Percentiles rank a stretch among this genome's conserved stretches.
These are phyloP conservation scores for Cryptosporidium andersoni DNA, from an alignment of 169 alveolate species.

Conservation along the genomic window DNA sequence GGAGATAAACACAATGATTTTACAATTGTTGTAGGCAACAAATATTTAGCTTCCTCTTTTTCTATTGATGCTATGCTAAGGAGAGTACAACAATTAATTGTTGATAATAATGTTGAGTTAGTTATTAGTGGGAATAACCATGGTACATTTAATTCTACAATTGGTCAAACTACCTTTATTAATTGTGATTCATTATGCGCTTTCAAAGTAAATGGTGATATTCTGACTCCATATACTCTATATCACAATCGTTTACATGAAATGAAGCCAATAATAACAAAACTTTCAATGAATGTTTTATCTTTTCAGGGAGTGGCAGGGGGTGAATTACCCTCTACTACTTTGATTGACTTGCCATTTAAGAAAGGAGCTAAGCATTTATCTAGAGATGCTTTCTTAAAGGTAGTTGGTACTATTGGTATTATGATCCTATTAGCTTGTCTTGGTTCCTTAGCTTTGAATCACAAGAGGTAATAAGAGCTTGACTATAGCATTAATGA, in stretches of 20 bases:
- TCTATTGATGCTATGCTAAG: slow-evolving; percentile 57
- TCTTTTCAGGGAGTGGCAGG: slow-evolving; percentile 70
- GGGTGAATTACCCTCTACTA: slow-evolving; percentile 60
- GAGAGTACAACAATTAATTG: slow-evolving; percentile 58
- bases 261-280: slow-evolving; percentile 47
- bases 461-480: slow-evolving; percentile 4
- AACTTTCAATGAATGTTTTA: slow-evolving; percentile 2
- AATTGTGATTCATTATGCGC: slow-evolving; percentile 68
- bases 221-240: slow-evolving; percentile 53
- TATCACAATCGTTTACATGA: slow-evolving; percentile 21
- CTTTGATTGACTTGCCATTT: slow-evolving; percentile 45
- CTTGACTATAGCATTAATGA: no score
- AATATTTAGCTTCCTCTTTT: slow-evolving; percentile 61
- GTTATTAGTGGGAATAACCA: slow-evolving; percentile 55
- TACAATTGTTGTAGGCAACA: slow-evolving; percentile 66
- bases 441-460: slow-evolving; percentile 49
- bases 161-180: slow-evolving; percentile 43
- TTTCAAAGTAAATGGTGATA: slow-evolving; percentile 56
- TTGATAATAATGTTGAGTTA: slow-evolving; percentile 62
- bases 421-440: slow-evolving; percentile 37
- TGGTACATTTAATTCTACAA: slow-evolving; percentile 54
- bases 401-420: slow-evolving; percentile 65
- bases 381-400: slow-evolving; percentile 60
- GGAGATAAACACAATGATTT: slow-evolving; percentile 54
- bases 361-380: slow-evolving; percentile 70